Evolutionary conservation across 257 asterid species (phyloP).

Genomic region (Primulina huaijiensis): DNA sequence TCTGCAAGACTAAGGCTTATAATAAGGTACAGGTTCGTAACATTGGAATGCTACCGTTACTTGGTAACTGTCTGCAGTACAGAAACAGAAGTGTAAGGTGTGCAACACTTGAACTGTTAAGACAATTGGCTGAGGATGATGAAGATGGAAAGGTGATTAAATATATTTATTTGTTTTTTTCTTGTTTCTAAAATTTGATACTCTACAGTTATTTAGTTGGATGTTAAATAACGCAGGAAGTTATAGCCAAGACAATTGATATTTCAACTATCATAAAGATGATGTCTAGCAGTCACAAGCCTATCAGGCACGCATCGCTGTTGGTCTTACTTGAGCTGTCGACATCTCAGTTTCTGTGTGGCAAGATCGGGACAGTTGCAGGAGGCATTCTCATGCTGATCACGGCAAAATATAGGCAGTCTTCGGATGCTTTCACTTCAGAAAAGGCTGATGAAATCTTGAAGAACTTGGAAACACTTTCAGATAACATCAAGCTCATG

Average conservation of each 20-base stretch:
- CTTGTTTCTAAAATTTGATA: background rate
- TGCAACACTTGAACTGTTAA: constrained; percentile 42
- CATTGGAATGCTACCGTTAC: constrained; percentile 61
- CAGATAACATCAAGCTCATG: constrained; percentile 68
- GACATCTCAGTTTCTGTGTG: constrained; percentile 35
- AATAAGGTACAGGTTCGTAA: constrained; percentile 57
- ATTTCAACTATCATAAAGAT: constrained; percentile 45
- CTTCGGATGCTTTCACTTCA: constrained; percentile 48
- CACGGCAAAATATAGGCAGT: constrained; percentile 51
- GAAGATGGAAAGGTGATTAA: constrained; percentile 51
- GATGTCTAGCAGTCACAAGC: constrained; percentile 59
- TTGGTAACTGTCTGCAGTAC: constrained; percentile 47
- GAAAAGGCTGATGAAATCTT: constrained; percentile 56
- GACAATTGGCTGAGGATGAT: constrained; percentile 60
- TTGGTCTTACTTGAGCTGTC: constrained; percentile 60
- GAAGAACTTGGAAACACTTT: constrained; percentile 59
- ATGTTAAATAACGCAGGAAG: constrained; percentile 41
- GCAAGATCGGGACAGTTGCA: constrained; percentile 47
- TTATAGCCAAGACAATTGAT: constrained; percentile 43
- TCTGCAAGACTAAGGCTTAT: constrained; percentile 46
- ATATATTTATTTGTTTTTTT: constrained; percentile 1
- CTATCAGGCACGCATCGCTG: constrained; percentile 57
- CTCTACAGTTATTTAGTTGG: background rate
- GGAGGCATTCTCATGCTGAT: constrained; percentile 73
- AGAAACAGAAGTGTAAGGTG: constrained; percentile 52